These are phyloP conservation scores for Nymphaea colorata DNA, from an alignment of 164 flowering plant genomes.

Conservation along the genomic window DNA sequence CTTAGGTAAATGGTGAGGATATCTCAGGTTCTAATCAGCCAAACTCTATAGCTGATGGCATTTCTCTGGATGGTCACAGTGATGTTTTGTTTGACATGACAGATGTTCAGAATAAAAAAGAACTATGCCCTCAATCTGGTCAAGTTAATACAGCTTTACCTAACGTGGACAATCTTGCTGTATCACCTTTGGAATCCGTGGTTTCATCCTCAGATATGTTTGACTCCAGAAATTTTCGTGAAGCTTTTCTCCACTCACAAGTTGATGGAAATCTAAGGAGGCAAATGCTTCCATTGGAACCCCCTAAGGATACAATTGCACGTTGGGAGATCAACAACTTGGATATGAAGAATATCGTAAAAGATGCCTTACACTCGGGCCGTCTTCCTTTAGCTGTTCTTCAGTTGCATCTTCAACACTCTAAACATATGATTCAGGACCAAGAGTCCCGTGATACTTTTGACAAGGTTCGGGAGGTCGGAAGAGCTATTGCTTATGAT, in stretches of 20 bases:
- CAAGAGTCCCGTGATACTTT: slow-evolving; percentile 68
- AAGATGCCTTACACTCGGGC: slow-evolving; percentile 81
- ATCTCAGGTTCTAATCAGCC: slow-evolving; percentile 7
- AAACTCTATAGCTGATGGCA: too few species aligned
- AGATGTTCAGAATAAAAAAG: slow-evolving; percentile 15
- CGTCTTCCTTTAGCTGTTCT: slow-evolving; percentile 98
- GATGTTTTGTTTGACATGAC: background rate
- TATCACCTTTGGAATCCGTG: slow-evolving; percentile 29
- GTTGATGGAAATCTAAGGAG: slow-evolving; percentile 20
- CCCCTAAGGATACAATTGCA: slow-evolving; percentile 84
- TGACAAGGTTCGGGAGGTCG: slow-evolving; percentile 76
- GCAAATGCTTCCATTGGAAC: slow-evolving; percentile 41
- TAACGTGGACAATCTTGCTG: slow-evolving; percentile 32
- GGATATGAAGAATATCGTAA: slow-evolving; percentile 72
- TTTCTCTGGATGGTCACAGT: too few species aligned
- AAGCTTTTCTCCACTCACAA: slow-evolving; percentile 23
- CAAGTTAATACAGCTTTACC: slow-evolving; percentile 17
- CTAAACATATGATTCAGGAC: slow-evolving; percentile 28
- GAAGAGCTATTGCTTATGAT: slow-evolving; percentile 94
- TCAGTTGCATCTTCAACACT: slow-evolving; percentile 75
- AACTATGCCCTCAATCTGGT: slow-evolving; percentile 10
- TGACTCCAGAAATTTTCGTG: slow-evolving; percentile 19
- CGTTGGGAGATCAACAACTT: slow-evolving; percentile 77
- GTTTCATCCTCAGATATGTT: slow-evolving; percentile 8
- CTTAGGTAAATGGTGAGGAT: slow-evolving; percentile 38